Base-by-base conservation (phyloP, 1,139 yeast genomes). In the Pichia sp. region DNA sequence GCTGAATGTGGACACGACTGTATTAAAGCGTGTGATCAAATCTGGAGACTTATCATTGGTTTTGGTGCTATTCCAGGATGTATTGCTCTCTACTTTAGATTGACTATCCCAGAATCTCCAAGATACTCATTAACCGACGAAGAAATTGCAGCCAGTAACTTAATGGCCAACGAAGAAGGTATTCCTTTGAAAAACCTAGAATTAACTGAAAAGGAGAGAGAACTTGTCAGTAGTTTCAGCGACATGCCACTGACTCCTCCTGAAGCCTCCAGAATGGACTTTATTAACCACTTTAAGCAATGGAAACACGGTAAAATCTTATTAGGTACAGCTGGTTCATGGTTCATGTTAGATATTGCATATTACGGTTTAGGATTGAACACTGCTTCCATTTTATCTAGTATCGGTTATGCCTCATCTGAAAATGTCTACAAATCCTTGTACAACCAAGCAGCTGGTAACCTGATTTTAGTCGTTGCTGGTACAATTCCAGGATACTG, bases 341-440 rank as follows among this genome's bases (percentile, higher is more conserved):
- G 98, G 98, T 90, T 90, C 73, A 74, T 84, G 73, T 77, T 90
- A 67, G 98, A 92, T 73, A 86, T 92, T 64, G 96, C 97, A 49
- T 90, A 81, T 75, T 92, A 92, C 65, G 95, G 95, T 67, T 71
- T 85, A 60, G 83, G 85, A 66, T 76, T 85, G 61, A 85, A 85
- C 71, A 72, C 88, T 55, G 81, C 95, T 35, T 73, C 77, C 49
- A 85, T 85, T 57, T 82, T 94, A 68, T 79, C 82, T 68, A 78
- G 95, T 55, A 86, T 90, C 60, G 94, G 92, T 68, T 79, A 74
- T 68, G 81, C 95, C 49, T 72, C 81, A 50, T 69, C 73, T 40
- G 58, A 70, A 52, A 77, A 83, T 65, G 73, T 82, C 55, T 78
- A 87, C 75, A 59, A 68, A 52, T 68, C 78, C 52, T 69, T 84